Conservation (phyloP, 257 asterid species). For the Orobanche coerulescens region DNA sequence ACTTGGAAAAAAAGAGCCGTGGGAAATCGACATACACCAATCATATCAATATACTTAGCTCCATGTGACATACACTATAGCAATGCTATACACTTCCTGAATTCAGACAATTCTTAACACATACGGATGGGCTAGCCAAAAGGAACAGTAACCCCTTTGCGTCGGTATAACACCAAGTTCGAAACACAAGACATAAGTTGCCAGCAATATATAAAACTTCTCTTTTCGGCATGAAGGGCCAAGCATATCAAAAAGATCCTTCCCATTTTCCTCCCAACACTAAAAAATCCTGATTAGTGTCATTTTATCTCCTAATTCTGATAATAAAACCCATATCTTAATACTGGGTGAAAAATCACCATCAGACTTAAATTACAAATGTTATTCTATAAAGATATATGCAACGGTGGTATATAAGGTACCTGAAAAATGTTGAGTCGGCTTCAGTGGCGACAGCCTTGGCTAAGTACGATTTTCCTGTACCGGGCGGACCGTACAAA, state of each 20-base stretch:
- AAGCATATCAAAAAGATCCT: not conserved
- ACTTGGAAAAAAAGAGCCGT: not conserved
- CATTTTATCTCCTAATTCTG: not conserved
- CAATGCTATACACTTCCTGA: not conserved
- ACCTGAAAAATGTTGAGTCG: constrained; percentile 96
- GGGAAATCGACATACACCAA: not conserved
- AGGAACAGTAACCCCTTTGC: not conserved
- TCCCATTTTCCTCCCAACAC: constrained; percentile 1
- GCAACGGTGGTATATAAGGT: constrained; percentile 18
- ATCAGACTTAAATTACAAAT: not conserved
- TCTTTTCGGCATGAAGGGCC: not conserved
- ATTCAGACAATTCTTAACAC: not conserved
- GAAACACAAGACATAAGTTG: not conserved
- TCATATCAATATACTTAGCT: constrained; percentile 8
- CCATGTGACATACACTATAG: not conserved
- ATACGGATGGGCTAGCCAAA: not conserved
- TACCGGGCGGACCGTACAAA: constrained; percentile 98
- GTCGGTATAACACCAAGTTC: not conserved
- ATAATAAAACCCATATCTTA: not conserved
- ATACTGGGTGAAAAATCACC: not conserved
- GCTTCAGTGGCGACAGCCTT: constrained; percentile 99
- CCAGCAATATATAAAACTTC: not conserved
- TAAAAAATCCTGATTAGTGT: not conserved
- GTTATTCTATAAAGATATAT: not conserved
- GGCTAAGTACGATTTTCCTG: constrained; percentile 96